These are phyloP conservation scores for Lenzites betulinus DNA, from an alignment of 768 basidiomycete genomes.

Conservation along the genomic window DNA sequence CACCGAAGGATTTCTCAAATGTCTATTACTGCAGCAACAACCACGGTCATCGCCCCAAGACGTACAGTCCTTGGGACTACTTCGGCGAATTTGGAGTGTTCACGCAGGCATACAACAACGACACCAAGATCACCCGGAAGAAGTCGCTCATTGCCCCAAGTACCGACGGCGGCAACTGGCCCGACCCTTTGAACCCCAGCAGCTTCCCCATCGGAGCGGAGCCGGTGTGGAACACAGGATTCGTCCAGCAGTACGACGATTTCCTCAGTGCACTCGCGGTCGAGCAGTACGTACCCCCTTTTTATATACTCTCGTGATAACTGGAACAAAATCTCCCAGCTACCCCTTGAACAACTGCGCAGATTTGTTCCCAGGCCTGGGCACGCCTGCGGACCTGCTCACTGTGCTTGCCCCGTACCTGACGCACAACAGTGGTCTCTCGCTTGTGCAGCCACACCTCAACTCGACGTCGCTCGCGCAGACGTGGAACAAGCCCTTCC, in stretches of 20 bases:
- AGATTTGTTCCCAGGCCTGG: conserved; percentile 28
- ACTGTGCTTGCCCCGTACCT: conserved; percentile 48
- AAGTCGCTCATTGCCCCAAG: no score
- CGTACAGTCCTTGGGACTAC: conserved; percentile 47
- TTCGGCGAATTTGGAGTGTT: conserved; percentile 52
- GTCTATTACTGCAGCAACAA: conserved; percentile 14
- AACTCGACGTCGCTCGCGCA: conserved; percentile 38
- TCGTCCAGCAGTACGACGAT: conserved; percentile 43
- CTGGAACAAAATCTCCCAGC: conserved; percentile 29
- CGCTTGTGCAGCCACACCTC: no score
- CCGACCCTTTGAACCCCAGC: no score
- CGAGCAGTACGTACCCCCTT: conserved; percentile 46
- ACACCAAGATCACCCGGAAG: conserved; percentile 47
- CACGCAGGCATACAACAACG: conserved; percentile 43
- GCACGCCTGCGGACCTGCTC: conserved; percentile 42
- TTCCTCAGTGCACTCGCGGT: conserved; percentile 50
- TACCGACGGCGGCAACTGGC: no score
- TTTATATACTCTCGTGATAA: no score
- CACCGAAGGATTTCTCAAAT: no score
- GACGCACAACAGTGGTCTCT: conserved; percentile 39
- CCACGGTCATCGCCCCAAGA: conserved; percentile 38
- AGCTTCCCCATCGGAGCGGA: no score
- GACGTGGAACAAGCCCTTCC: conserved; percentile 38
- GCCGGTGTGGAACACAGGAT: conserved; percentile 56
- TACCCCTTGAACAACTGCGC: conserved; percentile 39